Base-by-base conservation (phyloP, 1,139 yeast species). In the Saccharomyces hybrid region DNA sequence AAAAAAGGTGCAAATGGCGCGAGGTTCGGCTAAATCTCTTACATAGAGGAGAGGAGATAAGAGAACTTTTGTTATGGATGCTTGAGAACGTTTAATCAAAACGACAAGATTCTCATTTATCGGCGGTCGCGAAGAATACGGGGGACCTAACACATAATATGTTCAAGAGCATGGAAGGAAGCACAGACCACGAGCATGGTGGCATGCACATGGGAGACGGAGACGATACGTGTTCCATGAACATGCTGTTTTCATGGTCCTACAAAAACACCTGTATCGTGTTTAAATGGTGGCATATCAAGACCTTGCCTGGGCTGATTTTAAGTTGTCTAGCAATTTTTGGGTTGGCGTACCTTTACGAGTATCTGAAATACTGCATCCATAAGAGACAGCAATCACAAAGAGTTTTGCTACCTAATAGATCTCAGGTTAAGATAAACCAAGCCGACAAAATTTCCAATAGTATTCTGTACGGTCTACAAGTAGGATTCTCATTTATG, bases 181-280 rank as follows among this genome's bases (percentile, higher is more conserved):
- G 42, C 42, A 16, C 25, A 4, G 42, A 9, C 6, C 42, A 38
- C 25, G 42, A 62, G 46, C 59, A 57, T 57, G 53, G 57, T 29
- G 57, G 57, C 44, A 58, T 60, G 55, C 75, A 75, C 44, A 54
- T 52, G 55, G 64, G 57, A 5, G 54, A 54, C 46, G 66, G 48
- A 8, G 38, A 29, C 23, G 53, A 34, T 47, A 76, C 71, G 74
- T 85, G 90, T 63, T 77, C 80, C 14, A 83, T 82, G 88, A 79
- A 82, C 69, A 87, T 86, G 93, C 64, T 85, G n/a, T 86, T 87
- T 70, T 86, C 91, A 9, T 88, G 95, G 95, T 81, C 83, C 61
- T 84, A 87, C 74, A 75, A 79, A 52, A 80, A 87, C 67, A 75
- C 87, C 13, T 87, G 96, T 67, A 80, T 87, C 14, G 79, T 87